Conservation (phyloP, 306 rosid species). For the Acacia confusa region DNA sequence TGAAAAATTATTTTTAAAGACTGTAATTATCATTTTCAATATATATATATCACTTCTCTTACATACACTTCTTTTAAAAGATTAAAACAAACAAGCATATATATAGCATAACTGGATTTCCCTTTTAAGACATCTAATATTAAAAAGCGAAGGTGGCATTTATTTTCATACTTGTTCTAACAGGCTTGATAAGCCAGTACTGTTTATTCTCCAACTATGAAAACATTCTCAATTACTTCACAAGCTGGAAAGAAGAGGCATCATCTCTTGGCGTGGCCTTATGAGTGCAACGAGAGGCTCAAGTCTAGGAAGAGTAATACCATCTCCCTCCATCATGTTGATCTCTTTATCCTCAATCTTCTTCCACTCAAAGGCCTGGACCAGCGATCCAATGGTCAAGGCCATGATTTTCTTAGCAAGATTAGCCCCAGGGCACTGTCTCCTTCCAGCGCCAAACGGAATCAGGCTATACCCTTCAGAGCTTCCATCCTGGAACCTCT, state of each 20-base stretch:
- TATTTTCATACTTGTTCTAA: no score
- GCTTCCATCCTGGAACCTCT: conserved; percentile 30
- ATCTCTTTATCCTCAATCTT: conserved; percentile 19
- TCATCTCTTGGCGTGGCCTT: conserved; percentile 34
- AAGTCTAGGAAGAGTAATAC: conserved; percentile 28
- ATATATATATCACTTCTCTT: rapidly evolving
- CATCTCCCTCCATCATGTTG: conserved; percentile 31
- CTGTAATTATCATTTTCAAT: no score
- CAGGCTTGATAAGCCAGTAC: not conserved
- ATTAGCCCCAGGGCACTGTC: conserved; percentile 30
- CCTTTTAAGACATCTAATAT: no score
- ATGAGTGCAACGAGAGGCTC: conserved; percentile 33
- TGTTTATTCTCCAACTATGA: not conserved
- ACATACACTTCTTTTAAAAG: no score
- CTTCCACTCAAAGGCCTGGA: conserved; percentile 46
- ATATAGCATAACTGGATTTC: no score
- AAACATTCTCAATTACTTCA: not conserved
- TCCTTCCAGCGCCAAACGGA: conserved; percentile 33
- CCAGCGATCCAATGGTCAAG: conserved; percentile 30
- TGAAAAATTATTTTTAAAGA: no score
- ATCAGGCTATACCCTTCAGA: conserved; percentile 7
- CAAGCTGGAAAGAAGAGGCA: not conserved
- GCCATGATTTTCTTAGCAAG: conserved; percentile 15
- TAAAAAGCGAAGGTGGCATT: no score
- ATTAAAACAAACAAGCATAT: no score